These are phyloP conservation scores for Nymphaea thermarum DNA, from an alignment of 164 flowering plant genomes.

Conservation along the genomic window DNA sequence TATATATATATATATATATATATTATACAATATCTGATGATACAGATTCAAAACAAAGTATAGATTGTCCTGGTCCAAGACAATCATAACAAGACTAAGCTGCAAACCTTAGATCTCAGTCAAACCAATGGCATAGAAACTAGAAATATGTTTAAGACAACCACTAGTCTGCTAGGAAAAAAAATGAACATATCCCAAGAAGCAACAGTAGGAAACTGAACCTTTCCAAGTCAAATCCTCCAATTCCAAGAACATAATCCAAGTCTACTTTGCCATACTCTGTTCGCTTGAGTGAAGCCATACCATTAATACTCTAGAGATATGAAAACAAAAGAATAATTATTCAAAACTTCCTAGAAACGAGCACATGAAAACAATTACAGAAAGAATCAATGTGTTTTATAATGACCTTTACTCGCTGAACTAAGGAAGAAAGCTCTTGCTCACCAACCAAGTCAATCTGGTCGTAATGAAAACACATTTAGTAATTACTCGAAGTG, in stretches of 20 bases:
- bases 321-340: neutral
- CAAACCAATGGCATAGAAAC: no score
- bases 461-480: constrained; percentile 22
- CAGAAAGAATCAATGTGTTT: neutral
- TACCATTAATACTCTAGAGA: constrained; percentile 57
- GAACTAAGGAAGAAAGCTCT: constrained; percentile 50
- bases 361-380: neutral
- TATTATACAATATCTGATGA: no score
- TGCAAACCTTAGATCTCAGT: no score
- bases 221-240: constrained; percentile 99
- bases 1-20: no score
- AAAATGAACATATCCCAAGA: neutral
- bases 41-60: no score
- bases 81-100: no score
- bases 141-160: no score
- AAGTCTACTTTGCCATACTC: constrained; percentile 85
- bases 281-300: constrained; percentile 72
- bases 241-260: constrained; percentile 98
- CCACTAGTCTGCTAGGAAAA: neutral
- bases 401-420: constrained; percentile 66
- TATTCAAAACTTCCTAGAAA: neutral
- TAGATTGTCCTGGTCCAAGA: no score
- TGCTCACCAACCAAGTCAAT: constrained; percentile 85
- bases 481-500: no score
- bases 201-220: constrained; percentile 12